Percentiles rank a stretch among this genome's conserved stretches.
Evolutionary conservation across 345 rosid genomes (phyloP).

Genomic region (Lenwebbia sp.): DNA sequence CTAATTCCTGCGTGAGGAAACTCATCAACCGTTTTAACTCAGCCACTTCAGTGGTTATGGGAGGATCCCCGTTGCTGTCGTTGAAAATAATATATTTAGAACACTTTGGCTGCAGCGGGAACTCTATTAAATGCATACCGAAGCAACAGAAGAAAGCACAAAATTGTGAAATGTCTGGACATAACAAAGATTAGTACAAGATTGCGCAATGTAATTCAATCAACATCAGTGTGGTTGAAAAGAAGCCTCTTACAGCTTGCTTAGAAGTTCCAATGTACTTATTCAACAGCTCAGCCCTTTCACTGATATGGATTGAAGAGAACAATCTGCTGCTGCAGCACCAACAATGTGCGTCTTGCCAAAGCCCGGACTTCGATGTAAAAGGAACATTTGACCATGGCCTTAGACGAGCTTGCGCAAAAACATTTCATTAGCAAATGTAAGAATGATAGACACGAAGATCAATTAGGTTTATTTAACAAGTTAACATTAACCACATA

Average conservation of each 20-base stretch:
- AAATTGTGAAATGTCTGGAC: neutral
- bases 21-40: neutral
- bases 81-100: too few species aligned
- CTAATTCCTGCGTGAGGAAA: neutral
- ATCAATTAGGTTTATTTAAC: neutral
- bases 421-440: neutral
- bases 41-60: neutral
- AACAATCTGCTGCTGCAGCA: constrained; percentile 81
- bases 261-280: constrained; percentile 93
- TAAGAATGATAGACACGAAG: neutral
- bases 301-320: constrained; percentile 79
- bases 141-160: neutral
- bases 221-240: neutral
- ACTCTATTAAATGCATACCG: neutral
- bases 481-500: neutral
- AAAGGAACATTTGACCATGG: constrained; percentile 51
- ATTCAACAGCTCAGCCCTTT: constrained; percentile 82
- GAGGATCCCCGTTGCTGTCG: neutral
- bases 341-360: constrained; percentile 95
- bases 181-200: neutral
- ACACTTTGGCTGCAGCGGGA: too few species aligned
- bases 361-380: constrained; percentile 87
- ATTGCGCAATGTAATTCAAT: neutral
- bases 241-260: constrained; percentile 57
- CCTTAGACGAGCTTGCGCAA: neutral